Conservation (phyloP, 2,329 filamentous ascomycete species). For the Beauveria medogensis region DNA sequence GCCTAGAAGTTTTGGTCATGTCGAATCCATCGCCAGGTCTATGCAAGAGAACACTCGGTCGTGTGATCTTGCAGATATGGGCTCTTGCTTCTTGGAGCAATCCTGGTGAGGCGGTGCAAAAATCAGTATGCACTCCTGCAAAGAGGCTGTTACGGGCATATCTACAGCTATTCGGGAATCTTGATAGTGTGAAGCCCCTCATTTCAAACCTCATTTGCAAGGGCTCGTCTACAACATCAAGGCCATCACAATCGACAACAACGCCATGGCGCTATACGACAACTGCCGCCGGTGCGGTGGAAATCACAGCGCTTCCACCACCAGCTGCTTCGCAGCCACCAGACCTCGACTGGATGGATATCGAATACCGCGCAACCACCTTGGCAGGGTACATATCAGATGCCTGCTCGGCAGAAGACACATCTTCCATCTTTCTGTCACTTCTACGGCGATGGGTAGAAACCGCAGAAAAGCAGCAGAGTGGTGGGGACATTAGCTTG, state of each 20-base stretch:
- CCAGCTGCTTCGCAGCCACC: conserved; percentile 10
- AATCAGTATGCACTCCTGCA: conserved; percentile 37
- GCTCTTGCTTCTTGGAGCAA: conserved; percentile 45
- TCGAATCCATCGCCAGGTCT: conserved; percentile 62
- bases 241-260: conserved; percentile 16
- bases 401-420: conserved; percentile 45
- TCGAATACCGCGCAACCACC: conserved; percentile 39
- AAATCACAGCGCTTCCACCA: conserved; percentile 16
- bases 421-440: conserved; percentile 52
- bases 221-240: conserved; percentile 29
- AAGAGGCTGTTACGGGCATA: conserved; percentile 47
- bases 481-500: conserved; percentile 18
- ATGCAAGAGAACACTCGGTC: conserved; percentile 51
- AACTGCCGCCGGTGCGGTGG: conserved; percentile 41
- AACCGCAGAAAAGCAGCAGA: conserved; percentile 18
- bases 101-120: conserved; percentile 24
- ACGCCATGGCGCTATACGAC: conserved; percentile 45
- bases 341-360: conserved; percentile 32
- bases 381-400: conserved; percentile 43
- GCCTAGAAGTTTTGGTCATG: conserved; percentile 47
- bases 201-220: conserved; percentile 47
- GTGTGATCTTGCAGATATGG: conserved; percentile 56
- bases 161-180: conserved; percentile 46
- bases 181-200: conserved; percentile 40
- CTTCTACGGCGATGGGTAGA: conserved; percentile 52